These are phyloP conservation scores for Shiraia bambusicola DNA, from an alignment of 2,329 filamentous ascomycete species.

Conservation along the genomic window DNA sequence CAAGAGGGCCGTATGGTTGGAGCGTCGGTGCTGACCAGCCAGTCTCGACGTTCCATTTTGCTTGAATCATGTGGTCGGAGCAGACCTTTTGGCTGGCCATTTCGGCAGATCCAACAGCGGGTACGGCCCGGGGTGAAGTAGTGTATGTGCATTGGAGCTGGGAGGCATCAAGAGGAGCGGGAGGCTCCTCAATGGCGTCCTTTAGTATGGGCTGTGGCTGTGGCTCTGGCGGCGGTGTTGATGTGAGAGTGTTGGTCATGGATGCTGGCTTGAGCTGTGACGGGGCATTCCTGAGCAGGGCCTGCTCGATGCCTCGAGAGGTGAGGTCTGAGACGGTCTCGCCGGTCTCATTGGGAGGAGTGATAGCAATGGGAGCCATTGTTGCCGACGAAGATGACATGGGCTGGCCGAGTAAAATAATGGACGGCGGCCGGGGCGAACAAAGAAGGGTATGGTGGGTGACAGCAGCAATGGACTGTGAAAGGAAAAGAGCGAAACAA, in stretches of 20 bases:
- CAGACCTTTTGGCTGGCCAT: slow-evolving; percentile 48
- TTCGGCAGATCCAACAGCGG: slow-evolving; percentile 44
- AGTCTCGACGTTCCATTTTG: slow-evolving; percentile 61
- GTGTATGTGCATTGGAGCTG: slow-evolving; percentile 46
- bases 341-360: slow-evolving; percentile 28
- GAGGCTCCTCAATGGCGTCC: slow-evolving; percentile 21
- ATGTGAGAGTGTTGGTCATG: slow-evolving; percentile 26
- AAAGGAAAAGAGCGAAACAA: too few species aligned
- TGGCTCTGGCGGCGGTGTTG: slow-evolving; percentile 24
- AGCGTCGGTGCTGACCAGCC: slow-evolving; percentile 77
- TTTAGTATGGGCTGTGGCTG: slow-evolving; percentile 12
- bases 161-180: slow-evolving; percentile 49
- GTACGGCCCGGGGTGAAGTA: slow-evolving; percentile 45
- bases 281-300: slow-evolving; percentile 33
- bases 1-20: slow-evolving; percentile 74
- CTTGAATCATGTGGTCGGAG: slow-evolving; percentile 89
- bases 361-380: slow-evolving; percentile 39
- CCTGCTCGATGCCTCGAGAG: slow-evolving; percentile 33
- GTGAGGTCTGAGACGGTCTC: slow-evolving; percentile 35
- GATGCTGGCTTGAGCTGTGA: slow-evolving; percentile 30
- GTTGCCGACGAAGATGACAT: neutral
- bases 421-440: neutral
- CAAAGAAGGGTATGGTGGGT: neutral
- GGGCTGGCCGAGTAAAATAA: too few species aligned
- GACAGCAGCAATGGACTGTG: too few species aligned